phyloP scores from a whole-genome alignment of 352 stramenopile species.

The Peronospora belbahrii region DNA sequence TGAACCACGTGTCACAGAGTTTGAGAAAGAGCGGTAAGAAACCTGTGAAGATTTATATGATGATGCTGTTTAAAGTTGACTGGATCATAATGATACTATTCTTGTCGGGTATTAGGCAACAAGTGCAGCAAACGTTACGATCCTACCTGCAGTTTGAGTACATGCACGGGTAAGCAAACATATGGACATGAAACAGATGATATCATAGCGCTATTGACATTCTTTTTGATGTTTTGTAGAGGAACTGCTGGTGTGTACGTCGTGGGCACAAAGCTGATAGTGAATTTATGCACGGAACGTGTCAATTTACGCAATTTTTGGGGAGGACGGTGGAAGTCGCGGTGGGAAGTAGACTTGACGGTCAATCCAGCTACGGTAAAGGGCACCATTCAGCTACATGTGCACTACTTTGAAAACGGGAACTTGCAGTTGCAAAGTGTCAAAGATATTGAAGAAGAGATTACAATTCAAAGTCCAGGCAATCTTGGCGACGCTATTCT shows the following conservation, averaged over 20 bases:
- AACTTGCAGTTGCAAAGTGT: conserved; percentile 89
- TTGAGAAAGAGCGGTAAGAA: conserved; percentile 63
- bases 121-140: conserved; percentile 61
- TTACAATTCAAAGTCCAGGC: conserved; percentile 32
- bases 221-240: conserved; percentile 21
- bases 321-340: conserved; percentile 79
- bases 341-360: conserved; percentile 63
- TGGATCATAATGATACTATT: conserved; percentile 1
- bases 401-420: conserved; percentile 95
- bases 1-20: conserved; percentile 30
- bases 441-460: conserved; percentile 59
- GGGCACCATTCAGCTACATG: conserved; percentile 75
- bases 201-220: background rate
- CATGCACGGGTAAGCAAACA: conserved; percentile 41
- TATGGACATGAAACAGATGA: background rate
- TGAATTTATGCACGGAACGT: conserved; percentile 80
- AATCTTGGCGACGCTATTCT: conserved; percentile 60
- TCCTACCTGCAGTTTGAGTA: conserved; percentile 84
- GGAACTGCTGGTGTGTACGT: conserved; percentile 76
- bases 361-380: conserved; percentile 34
- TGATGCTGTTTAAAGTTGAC: background rate
- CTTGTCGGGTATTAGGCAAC: conserved; percentile 1
- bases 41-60: conserved; percentile 33
- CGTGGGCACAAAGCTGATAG: conserved; percentile 48
- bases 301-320: conserved; percentile 89